A percentile compares a stretch with the other conserved stretches of the same genome.
Conservation (phyloP, 2,329 filamentous ascomycete species). For the Botryosphaeria dothidea region DNA sequence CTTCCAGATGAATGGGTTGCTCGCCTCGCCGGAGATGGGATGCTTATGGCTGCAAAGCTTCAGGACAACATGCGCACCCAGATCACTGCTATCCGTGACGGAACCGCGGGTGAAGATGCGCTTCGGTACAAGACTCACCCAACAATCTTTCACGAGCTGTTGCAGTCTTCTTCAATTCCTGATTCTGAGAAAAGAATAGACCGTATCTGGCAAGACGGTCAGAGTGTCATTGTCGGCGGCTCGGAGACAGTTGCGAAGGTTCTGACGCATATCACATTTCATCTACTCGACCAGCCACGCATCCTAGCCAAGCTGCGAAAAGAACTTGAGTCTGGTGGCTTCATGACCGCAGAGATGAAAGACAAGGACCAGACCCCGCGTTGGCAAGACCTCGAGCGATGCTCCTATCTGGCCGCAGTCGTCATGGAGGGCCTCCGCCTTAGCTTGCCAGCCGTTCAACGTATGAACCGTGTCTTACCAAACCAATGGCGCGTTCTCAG, state of each 20-base stretch:
- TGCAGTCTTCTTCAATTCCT: constrained; percentile 2
- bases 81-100: constrained; percentile 7
- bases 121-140: background rate
- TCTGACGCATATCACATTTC: constrained; percentile 14
- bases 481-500: background rate
- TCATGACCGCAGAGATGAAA: constrained; percentile 12
- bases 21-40: background rate
- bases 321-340: constrained; percentile 26
- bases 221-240: constrained; percentile 16
- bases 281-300: constrained; percentile 19
- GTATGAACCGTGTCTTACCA: constrained; percentile 17
- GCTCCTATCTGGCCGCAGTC: background rate
- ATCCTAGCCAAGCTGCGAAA: constrained; percentile 1
- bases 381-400: constrained; percentile 19
- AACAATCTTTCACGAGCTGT: background rate
- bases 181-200: constrained; percentile 9
- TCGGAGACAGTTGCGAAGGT: constrained; percentile 13
- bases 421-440: constrained; percentile 7
- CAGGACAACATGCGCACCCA: constrained; percentile 16
- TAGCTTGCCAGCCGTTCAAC: constrained; percentile 7
- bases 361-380: background rate
- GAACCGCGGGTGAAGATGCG: background rate
- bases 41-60: background rate
- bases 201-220: constrained; percentile 16
- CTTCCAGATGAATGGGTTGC: background rate